Conservation (phyloP, 2,329 filamentous ascomycete genomes). For the Orbilia blumenaviensis region DNA sequence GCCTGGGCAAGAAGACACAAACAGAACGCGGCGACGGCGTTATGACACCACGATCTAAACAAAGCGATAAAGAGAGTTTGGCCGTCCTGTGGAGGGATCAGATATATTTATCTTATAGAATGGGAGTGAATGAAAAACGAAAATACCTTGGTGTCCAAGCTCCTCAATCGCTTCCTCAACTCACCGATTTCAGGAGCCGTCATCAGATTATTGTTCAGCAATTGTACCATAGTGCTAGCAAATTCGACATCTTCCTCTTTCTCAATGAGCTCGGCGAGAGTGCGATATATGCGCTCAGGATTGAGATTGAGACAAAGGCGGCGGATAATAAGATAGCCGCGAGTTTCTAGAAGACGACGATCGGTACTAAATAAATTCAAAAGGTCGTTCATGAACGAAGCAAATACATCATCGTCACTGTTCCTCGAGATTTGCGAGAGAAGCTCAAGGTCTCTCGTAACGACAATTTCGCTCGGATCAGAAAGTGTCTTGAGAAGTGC, state of each 20-base stretch:
- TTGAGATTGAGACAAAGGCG: slow-evolving; percentile 93
- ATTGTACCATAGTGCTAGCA: slow-evolving; percentile 99
- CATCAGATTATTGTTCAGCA: slow-evolving; percentile 98
- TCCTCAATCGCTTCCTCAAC: slow-evolving; percentile 85
- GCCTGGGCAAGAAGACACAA: slow-evolving; percentile 94
- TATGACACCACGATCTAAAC: slow-evolving; percentile 98
- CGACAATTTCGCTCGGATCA: slow-evolving; percentile 92
- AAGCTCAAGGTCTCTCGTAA: slow-evolving; percentile 90
- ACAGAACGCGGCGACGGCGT: slow-evolving; percentile 96
- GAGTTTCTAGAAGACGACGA: slow-evolving; percentile 84
- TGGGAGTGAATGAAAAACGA: not conserved
- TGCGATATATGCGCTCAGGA: slow-evolving; percentile 93
- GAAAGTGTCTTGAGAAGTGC: slow-evolving; percentile 95
- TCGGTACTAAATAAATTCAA: slow-evolving; percentile 96
- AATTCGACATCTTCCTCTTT: slow-evolving; percentile 99
- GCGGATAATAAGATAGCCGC: slow-evolving; percentile 94
- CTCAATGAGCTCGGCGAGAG: slow-evolving; percentile 93
- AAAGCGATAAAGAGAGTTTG: slow-evolving; percentile 94
- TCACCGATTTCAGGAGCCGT: slow-evolving; percentile 94
- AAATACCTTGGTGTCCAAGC: slow-evolving; percentile 84
- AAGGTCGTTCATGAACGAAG: slow-evolving; percentile 97
- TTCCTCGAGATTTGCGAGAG: slow-evolving; percentile 96
- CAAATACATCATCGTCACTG: slow-evolving; percentile 96
- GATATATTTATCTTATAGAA: slow-evolving; percentile 54
- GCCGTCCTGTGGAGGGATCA: slow-evolving; percentile 72